These are phyloP conservation scores for Fusarium acutatum DNA, from an alignment of 2,329 filamentous ascomycete species.

Conservation along the genomic window DNA sequence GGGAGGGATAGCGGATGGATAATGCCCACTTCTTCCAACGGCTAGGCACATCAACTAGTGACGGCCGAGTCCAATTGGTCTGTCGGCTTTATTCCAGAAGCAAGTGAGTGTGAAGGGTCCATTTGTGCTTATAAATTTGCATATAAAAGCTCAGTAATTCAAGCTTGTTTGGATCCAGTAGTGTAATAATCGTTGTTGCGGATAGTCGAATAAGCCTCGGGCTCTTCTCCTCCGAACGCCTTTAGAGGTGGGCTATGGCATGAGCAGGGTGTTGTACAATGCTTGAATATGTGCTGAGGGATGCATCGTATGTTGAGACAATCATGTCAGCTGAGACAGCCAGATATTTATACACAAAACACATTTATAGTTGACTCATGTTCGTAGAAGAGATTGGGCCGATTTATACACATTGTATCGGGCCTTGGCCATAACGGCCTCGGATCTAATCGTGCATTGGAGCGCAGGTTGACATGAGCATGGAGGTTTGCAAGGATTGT, in stretches of 20 bases:
- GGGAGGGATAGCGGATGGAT: slow-evolving; percentile 7
- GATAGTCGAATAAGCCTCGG: neutral
- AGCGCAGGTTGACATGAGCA: slow-evolving; percentile 18
- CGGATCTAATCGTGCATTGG: slow-evolving; percentile 28
- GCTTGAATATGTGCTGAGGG: slow-evolving; percentile 5
- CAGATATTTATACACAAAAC: neutral
- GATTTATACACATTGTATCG: neutral
- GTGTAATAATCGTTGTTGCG: neutral
- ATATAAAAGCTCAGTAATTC: neutral
- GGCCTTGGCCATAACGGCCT: slow-evolving; percentile 6
- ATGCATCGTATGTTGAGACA: slow-evolving; percentile 4
- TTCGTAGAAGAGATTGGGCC: neutral
- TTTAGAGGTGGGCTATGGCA: slow-evolving; percentile 4
- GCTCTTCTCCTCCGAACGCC: slow-evolving; percentile 6
- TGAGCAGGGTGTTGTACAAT: slow-evolving; percentile 19
- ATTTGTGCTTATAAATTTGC: neutral
- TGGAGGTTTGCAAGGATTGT: slow-evolving; percentile 31
- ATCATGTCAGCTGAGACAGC: neutral
- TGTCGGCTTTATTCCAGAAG: slow-evolving; percentile 23
- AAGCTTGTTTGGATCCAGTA: neutral
- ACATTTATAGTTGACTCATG: neutral
- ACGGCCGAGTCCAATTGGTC: slow-evolving; percentile 6
- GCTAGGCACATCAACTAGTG: slow-evolving; percentile 16
- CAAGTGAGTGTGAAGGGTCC: neutral
- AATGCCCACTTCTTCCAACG: slow-evolving; percentile 25